phyloP scores from a whole-genome alignment of 495 filamentous ascomycete species.

The Aspergillus conjunctus region DNA sequence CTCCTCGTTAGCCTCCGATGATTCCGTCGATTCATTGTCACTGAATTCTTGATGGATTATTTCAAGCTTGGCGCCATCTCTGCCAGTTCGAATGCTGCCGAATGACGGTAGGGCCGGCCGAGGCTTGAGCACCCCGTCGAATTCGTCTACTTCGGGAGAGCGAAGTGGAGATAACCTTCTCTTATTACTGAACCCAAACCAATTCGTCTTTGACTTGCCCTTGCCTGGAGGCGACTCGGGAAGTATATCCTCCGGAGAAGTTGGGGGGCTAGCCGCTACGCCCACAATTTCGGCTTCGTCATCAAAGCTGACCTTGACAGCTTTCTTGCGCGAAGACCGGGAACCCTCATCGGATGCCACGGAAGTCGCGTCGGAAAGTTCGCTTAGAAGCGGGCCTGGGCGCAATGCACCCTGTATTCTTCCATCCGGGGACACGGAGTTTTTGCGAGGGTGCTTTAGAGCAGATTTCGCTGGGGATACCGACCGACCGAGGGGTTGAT shows the following conservation, averaged over 20 bases:
- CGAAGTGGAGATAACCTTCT: slow-evolving; percentile 41
- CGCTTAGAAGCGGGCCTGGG: slow-evolving; percentile 51
- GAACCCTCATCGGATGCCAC: slow-evolving; percentile 61
- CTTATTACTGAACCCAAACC: slow-evolving; percentile 57
- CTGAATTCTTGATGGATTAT: slow-evolving; percentile 31
- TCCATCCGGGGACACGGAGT: slow-evolving; percentile 51
- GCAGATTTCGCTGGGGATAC: slow-evolving; percentile 87
- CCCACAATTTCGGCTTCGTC: slow-evolving; percentile 67
- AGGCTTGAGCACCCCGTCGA: slow-evolving; percentile 69
- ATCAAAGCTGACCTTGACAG: slow-evolving; percentile 83
- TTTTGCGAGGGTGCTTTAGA: slow-evolving; percentile 66
- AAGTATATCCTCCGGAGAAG: slow-evolving; percentile 51
- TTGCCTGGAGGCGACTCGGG: slow-evolving; percentile 52
- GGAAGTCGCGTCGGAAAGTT: slow-evolving; percentile 62
- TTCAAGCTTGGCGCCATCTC: slow-evolving; percentile 31
- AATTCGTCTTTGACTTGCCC: slow-evolving; percentile 48
- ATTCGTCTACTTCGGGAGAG: slow-evolving; percentile 51
- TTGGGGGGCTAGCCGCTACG: slow-evolving; percentile 55
- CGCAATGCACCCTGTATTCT: slow-evolving; percentile 25
- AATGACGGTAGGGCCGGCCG: slow-evolving; percentile 79
- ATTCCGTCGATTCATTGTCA: slow-evolving; percentile 43
- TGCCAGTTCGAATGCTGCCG: slow-evolving; percentile 67
- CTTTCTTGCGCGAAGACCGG: slow-evolving; percentile 61
- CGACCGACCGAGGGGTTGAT: slow-evolving; percentile 78
- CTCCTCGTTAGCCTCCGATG: slow-evolving; percentile 36